Percentiles rank a stretch among this genome's conserved stretches.
phyloP scores from a whole-genome alignment of 2,329 filamentous ascomycete species.

The Penicillium sp. region DNA sequence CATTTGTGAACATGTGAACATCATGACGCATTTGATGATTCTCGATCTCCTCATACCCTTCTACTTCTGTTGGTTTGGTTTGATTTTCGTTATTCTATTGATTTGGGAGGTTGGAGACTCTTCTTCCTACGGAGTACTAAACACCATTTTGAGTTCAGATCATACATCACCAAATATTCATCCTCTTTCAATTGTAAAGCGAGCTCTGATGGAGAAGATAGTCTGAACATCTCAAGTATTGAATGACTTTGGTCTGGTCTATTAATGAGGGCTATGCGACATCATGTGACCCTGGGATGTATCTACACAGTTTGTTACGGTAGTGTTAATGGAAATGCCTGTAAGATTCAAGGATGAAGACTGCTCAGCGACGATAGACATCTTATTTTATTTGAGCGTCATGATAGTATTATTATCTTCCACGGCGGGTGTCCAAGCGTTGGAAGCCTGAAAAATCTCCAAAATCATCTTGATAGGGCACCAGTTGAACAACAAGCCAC shows the following conservation, averaged over 20 bases:
- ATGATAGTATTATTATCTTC: too few species aligned
- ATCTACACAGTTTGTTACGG: too few species aligned
- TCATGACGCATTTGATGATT: slow-evolving; percentile 20
- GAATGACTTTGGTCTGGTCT: neutral
- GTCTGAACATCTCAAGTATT: too few species aligned
- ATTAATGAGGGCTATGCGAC: neutral
- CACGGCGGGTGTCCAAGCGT: too few species aligned
- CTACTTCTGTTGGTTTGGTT: neutral
- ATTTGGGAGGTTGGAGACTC: slow-evolving; percentile 10
- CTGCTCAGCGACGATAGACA: too few species aligned
- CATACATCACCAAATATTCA: neutral
- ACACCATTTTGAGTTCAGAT: slow-evolving; percentile 12
- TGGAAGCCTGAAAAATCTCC: too few species aligned
- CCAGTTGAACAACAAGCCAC: too few species aligned
- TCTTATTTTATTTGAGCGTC: too few species aligned
- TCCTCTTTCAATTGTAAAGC: neutral
- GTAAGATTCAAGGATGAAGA: too few species aligned
- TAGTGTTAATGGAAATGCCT: too few species aligned
- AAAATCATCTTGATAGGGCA: too few species aligned
- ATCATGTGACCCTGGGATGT: neutral
- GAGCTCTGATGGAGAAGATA: neutral
- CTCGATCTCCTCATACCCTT: slow-evolving; percentile 19
- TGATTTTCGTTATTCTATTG: neutral
- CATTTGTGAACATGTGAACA: neutral
- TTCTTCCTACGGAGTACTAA: slow-evolving; percentile 2